These are phyloP conservation scores for Colletotrichum viniferum DNA, from an alignment of 2,329 filamentous ascomycete species.

Conservation along the genomic window DNA sequence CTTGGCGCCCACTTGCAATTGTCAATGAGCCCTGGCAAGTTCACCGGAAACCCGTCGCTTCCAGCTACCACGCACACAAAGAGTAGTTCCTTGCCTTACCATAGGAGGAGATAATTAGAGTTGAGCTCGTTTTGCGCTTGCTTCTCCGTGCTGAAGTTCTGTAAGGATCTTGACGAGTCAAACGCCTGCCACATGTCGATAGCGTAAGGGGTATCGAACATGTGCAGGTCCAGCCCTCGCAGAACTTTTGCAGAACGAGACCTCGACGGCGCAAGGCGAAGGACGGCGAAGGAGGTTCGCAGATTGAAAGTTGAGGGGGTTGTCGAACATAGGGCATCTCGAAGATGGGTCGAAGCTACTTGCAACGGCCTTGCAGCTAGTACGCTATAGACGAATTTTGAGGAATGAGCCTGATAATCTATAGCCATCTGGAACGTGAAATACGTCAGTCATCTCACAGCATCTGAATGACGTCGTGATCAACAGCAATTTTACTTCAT, in stretches of 20 bases:
- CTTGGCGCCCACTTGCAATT: neutral
- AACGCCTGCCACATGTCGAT: neutral
- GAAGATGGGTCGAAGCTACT: no score
- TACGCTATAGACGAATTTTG: no score
- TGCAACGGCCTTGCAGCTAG: no score
- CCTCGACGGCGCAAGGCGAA: no score
- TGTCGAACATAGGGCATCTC: no score
- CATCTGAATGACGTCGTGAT: neutral
- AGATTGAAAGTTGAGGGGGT: no score
- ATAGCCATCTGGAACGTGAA: neutral
- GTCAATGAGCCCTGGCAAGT: neutral
- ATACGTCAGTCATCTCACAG: neutral
- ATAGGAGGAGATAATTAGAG: neutral
- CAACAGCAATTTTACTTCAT: neutral
- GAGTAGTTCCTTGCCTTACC: neutral
- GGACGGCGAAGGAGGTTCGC: no score
- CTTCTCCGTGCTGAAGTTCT: neutral
- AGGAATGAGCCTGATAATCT: neutral
- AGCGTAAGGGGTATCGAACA: neutral
- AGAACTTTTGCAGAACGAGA: no score
- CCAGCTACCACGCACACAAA: neutral
- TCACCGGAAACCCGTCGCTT: neutral
- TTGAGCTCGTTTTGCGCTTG: neutral
- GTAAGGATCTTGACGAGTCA: neutral
- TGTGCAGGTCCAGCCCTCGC: neutral